Conservation (phyloP, 75 land plant species). For the Isoetes taiwanensis region DNA sequence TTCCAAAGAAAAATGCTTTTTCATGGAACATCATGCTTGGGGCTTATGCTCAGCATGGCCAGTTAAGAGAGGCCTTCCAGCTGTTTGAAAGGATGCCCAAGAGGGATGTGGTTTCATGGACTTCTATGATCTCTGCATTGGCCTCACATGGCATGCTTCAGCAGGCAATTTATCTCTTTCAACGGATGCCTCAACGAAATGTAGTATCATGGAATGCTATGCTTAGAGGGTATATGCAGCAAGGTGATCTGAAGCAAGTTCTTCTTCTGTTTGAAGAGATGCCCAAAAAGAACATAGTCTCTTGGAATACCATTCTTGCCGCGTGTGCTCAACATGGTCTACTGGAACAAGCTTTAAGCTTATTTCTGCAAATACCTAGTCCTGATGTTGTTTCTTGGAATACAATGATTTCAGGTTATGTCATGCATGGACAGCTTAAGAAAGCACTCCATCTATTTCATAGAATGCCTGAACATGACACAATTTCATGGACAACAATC, state of each 20-base stretch:
- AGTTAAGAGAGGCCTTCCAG: conserved; percentile 11
- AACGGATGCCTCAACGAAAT: conserved; percentile 2
- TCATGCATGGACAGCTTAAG: no score
- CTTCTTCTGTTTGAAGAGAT: conserved; percentile 12
- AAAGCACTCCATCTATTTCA: no score
- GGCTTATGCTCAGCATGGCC: conserved; percentile 18
- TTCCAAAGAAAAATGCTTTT: conserved; percentile 1
- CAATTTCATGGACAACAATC: no score
- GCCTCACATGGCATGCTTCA: conserved; percentile 13
- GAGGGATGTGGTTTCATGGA: conserved; percentile 37
- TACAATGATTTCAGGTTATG: no score
- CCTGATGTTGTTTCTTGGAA: no score
- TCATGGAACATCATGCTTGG: conserved; percentile 24
- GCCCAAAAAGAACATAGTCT: conserved; percentile 41
- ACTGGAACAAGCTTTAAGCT: conserved; percentile 18
- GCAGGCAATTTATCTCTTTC: conserved; percentile 13
- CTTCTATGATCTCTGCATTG: conserved; percentile 16
- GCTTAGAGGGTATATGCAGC: conserved; percentile 16
- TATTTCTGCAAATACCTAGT: conserved; percentile 44
- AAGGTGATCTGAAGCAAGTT: conserved; percentile 22
- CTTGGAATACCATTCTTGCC: conserved; percentile 52
- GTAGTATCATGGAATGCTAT: conserved; percentile 21
- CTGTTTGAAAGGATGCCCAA: conserved; percentile 24
- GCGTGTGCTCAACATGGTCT: conserved; percentile 36
- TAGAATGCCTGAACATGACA: no score